These are phyloP conservation scores for Candida khao-thaluensis DNA, from an alignment of 805 yeast genomes.

Conservation along the genomic window DNA sequence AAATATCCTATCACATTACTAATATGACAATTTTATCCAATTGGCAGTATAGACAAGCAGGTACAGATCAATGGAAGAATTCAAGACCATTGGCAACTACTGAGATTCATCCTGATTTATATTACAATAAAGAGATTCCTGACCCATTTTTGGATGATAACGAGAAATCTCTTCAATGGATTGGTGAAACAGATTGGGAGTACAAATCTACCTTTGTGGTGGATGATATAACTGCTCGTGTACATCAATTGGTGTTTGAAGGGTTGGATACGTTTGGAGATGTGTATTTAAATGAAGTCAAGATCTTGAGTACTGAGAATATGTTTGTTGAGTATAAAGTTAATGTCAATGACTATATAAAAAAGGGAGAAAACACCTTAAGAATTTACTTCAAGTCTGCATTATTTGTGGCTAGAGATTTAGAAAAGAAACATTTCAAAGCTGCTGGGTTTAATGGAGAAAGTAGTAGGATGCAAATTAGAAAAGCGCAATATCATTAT, in stretches of 20 bases:
- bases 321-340: slow-evolving; percentile 41
- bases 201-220: slow-evolving; percentile 28
- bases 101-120: slow-evolving; percentile 44
- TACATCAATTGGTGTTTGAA: slow-evolving; percentile 34
- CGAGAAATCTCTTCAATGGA: slow-evolving; percentile 49
- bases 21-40: slow-evolving; percentile 7
- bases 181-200: slow-evolving; percentile 51
- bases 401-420: slow-evolving; percentile 27
- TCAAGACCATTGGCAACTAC: slow-evolving; percentile 12
- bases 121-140: slow-evolving; percentile 36
- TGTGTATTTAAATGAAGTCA: slow-evolving; percentile 38
- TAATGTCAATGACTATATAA: slow-evolving; percentile 21
- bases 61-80: slow-evolving; percentile 13
- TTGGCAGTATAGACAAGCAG: slow-evolving; percentile 15
- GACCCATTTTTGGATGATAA: slow-evolving; percentile 48
- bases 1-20: too few relatives aligned
- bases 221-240: slow-evolving; percentile 1
- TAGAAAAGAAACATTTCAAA: slow-evolving; percentile 30
- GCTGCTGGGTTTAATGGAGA: slow-evolving; percentile 43
- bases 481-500: slow-evolving; percentile 54
- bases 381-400: slow-evolving; percentile 41
- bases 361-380: slow-evolving; percentile 26
- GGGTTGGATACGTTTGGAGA: slow-evolving; percentile 47
- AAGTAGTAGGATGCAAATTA: slow-evolving; percentile 39
- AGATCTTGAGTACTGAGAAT: slow-evolving; percentile 38